A percentile compares a stretch with the other conserved stretches of the same genome.
These are phyloP conservation scores for Colletotrichum musicola DNA, from an alignment of 2,329 filamentous ascomycete species.

Conservation along the genomic window DNA sequence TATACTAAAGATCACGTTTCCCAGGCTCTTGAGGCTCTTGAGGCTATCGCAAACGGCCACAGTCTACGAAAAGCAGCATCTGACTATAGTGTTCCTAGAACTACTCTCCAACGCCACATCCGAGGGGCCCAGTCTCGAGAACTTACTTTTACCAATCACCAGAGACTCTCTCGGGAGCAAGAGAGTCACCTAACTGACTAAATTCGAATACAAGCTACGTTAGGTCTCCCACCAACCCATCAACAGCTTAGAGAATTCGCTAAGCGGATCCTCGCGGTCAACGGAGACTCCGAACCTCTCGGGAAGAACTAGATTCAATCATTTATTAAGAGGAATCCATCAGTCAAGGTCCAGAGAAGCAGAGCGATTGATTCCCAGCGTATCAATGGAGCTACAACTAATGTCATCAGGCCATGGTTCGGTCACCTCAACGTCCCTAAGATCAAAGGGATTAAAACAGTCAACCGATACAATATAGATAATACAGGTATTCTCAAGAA, in stretches of 20 bases:
- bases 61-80: constrained; percentile 1
- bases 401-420: not conserved
- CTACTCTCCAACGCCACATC: not conserved
- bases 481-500: not conserved
- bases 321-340: not conserved
- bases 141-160: too few species aligned
- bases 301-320: not conserved
- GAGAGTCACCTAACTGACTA: constrained; percentile 25
- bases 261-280: not conserved
- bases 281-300: not conserved
- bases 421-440: not conserved
- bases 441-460: too few species aligned
- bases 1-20: constrained; percentile 1
- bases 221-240: constrained; percentile 30
- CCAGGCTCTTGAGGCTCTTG: not conserved
- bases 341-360: not conserved
- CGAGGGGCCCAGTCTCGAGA: too few species aligned
- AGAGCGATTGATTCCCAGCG: not conserved
- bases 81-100: not conserved
- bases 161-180: constrained; percentile 12
- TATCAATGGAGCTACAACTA: not conserved
- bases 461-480: not conserved
- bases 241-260: constrained; percentile 22
- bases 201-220: constrained; percentile 19
- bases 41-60: constrained; percentile 39